Conservation (phyloP, 2,329 filamentous ascomycete genomes). For the Seiridium cupressi region DNA sequence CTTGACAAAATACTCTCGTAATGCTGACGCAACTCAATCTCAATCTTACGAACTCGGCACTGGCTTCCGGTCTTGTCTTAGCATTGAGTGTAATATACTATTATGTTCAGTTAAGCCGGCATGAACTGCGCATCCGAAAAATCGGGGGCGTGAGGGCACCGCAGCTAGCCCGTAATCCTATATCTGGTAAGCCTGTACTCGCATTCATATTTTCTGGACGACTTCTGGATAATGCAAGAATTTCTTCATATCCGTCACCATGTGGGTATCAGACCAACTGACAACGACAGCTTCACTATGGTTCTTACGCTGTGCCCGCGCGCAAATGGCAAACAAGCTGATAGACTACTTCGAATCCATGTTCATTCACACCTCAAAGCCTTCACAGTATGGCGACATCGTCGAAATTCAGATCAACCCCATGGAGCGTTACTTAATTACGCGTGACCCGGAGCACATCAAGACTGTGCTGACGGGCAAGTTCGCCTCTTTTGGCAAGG, state of each 20-base stretch:
- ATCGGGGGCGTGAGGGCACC: conserved; percentile 31
- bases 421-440: conserved; percentile 39
- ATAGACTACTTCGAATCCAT: conserved; percentile 29
- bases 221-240: neutral
- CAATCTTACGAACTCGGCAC: neutral
- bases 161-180: conserved; percentile 29
- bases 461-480: conserved; percentile 55
- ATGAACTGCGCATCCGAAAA: conserved; percentile 26
- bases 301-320: conserved; percentile 24
- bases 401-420: conserved; percentile 34
- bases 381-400: conserved; percentile 32
- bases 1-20: neutral
- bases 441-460: conserved; percentile 54
- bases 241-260: neutral
- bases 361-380: conserved; percentile 22
- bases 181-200: conserved; percentile 24
- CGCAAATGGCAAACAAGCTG: conserved; percentile 29
- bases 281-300: conserved; percentile 15
- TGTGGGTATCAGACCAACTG: neutral
- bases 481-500: conserved; percentile 54
- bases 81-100: conserved; percentile 8
- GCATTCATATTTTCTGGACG: neutral
- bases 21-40: conserved; percentile 5
- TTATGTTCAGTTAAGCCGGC: conserved; percentile 13
- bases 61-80: neutral